These are phyloP conservation scores for Phyllosticta ampelicida DNA, from an alignment of 2,329 filamentous ascomycete species.

Conservation along the genomic window DNA sequence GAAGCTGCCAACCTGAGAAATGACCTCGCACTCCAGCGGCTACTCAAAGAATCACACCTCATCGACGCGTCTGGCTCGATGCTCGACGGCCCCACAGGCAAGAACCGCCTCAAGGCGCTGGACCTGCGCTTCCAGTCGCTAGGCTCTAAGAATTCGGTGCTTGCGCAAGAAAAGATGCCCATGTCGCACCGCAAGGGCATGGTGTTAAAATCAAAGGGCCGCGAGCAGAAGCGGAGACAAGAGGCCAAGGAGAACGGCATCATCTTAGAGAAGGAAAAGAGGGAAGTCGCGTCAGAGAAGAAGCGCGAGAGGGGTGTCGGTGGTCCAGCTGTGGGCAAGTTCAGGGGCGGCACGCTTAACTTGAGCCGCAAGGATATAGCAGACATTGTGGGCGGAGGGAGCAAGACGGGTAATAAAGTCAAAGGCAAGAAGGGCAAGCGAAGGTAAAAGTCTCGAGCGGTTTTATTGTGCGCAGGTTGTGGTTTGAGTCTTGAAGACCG, in stretches of 20 bases:
- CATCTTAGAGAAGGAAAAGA: constrained; percentile 57
- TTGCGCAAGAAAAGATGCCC: constrained; percentile 77
- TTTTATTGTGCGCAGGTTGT: background rate
- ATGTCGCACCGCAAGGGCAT: constrained; percentile 84
- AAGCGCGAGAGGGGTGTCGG: constrained; percentile 54
- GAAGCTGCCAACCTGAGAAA: constrained; percentile 67
- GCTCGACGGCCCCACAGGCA: constrained; percentile 44
- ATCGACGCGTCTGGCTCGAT: constrained; percentile 51
- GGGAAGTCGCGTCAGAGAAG: constrained; percentile 32
- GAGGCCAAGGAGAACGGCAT: constrained; percentile 88
- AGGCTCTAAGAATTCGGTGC: constrained; percentile 65
- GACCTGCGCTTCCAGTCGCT: constrained; percentile 76
- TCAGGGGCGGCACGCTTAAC: constrained; percentile 67
- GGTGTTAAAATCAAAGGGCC: constrained; percentile 48
- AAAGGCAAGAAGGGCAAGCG: background rate
- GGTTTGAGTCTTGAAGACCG: background rate
- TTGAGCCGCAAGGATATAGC: constrained; percentile 68
- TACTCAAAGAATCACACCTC: constrained; percentile 86
- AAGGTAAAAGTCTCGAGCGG: background rate
- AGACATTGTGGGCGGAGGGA: constrained; percentile 38
- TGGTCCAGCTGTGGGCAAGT: constrained; percentile 67
- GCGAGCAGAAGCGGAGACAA: constrained; percentile 59
- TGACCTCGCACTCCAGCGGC: constrained; percentile 81
- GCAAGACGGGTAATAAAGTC: background rate
- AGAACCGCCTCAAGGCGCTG: constrained; percentile 66